Evolutionary conservation across 768 basidiomycete genomes (phyloP).

Genomic region (Amylocystis lapponica): DNA sequence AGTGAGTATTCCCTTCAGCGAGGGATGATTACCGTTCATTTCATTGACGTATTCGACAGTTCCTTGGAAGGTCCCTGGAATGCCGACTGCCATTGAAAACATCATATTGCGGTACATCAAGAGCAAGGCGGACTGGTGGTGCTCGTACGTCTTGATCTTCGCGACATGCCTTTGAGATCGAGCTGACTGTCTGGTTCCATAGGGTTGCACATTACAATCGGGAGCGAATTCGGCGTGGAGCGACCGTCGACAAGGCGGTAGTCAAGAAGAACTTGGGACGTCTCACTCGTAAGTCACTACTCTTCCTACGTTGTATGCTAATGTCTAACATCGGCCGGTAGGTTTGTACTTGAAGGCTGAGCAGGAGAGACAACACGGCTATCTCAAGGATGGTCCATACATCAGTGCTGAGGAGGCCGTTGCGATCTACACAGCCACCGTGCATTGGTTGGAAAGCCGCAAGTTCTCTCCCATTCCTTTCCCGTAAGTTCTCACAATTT

Average conservation of each 20-base stretch:
- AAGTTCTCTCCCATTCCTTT: conserved; percentile 99
- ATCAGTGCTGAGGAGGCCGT: conserved; percentile 99
- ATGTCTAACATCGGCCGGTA: conserved; percentile 23
- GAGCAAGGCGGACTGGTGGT: conserved; percentile 99
- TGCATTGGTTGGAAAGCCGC: conserved; percentile 97
- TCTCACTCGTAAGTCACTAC: conserved; percentile 69
- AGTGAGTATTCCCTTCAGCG: conserved; percentile 38
- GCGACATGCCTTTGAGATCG: conserved; percentile 20
- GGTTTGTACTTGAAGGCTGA: conserved; percentile 96
- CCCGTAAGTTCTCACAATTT: conserved; percentile 74
- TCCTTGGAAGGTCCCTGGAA: conserved; percentile 99
- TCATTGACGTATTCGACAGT: conserved; percentile 37
- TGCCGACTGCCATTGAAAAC: conserved; percentile 99
- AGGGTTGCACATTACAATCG: conserved; percentile 99
- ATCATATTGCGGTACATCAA: conserved; percentile 99
- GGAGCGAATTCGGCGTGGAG: conserved; percentile 93
- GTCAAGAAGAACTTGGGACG: conserved; percentile 99
- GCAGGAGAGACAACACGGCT: conserved; percentile 97
- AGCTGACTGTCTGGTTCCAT: conserved; percentile 32
- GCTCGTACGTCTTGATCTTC: too few relatives aligned
- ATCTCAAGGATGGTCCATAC: conserved; percentile 98
- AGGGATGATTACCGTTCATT: background rate
- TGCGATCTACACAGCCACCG: conserved; percentile 96
- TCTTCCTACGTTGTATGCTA: background rate
- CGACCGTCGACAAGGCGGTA: conserved; percentile 97